Conservation (phyloP, 768 basidiomycete genomes). For the Cyclocybe aegerita region DNA sequence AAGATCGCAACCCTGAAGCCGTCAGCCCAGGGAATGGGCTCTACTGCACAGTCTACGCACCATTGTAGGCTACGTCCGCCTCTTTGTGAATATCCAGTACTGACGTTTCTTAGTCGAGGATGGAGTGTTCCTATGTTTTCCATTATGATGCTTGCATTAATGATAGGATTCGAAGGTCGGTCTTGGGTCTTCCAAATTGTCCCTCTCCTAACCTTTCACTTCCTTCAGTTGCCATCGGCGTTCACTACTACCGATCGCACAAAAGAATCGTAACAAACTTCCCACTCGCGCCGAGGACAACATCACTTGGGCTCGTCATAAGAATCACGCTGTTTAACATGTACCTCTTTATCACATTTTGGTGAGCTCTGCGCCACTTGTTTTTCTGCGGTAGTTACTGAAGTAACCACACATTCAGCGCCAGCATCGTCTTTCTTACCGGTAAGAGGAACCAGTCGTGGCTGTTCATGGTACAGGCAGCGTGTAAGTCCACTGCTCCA, state of each 20-base stretch:
- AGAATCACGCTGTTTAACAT: constrained; percentile 43
- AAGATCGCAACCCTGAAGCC: constrained; percentile 18
- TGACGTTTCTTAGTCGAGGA: constrained; percentile 17
- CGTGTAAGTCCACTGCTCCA: constrained; percentile 32
- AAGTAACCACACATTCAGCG: constrained; percentile 21
- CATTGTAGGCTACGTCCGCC: constrained; percentile 31
- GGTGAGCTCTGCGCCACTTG: constrained; percentile 27
- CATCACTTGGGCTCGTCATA: constrained; percentile 35
- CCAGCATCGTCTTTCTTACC: constrained; percentile 36
- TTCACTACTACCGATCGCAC: constrained; percentile 43
- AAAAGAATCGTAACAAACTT: constrained; percentile 35
- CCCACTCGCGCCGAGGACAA: constrained; percentile 36
- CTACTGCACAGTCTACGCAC: constrained; percentile 43
- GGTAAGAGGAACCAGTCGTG: constrained; percentile 22
- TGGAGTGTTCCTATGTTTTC: constrained; percentile 46
- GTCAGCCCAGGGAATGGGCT: constrained; percentile 40
- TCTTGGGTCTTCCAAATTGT: not conserved
- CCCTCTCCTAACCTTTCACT: not conserved
- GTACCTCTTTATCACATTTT: constrained; percentile 41
- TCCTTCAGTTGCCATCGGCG: constrained; percentile 37
- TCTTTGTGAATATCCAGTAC: not conserved
- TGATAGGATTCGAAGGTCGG: constrained; percentile 47
- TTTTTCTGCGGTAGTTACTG: not conserved
- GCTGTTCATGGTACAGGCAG: constrained; percentile 50
- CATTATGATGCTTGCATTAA: constrained; percentile 33